Evolutionary conservation across 768 basidiomycete genomes (phyloP), one percentile per base, ranked within the genome.

Genomic region (Boletus edulis): DNA sequence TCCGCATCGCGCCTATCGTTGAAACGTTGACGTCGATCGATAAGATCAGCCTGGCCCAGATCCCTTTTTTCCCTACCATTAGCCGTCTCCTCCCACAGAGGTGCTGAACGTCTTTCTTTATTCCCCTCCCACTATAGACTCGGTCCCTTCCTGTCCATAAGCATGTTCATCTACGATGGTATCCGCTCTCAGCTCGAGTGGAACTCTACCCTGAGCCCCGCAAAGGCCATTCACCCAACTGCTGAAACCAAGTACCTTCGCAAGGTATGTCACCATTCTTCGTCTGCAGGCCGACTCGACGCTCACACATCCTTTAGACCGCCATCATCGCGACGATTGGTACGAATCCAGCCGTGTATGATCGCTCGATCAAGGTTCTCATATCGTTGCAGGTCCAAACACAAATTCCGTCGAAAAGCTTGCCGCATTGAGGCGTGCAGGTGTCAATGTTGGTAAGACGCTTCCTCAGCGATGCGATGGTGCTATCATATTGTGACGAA

Each of bases 311-410:
- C 59, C 38, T 43, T 18, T 63, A 99, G 97, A 97, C 94, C 14
- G 81, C 91, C 56, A 98, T 99, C 76, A 98, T 99, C 72, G 96
- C 95, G 56, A 99, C 97, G 62, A 99, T 99, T 68, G 97, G 96
- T 90, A 62, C 56, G 80, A 57, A 53, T 56, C 53, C 55, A 13
- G 29, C 15, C 46, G 13, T n/a, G 12, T 14, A 35, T 35, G 40
- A 14, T 43, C 5, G 32, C 29, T 42, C 29, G 50, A 32, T 32
- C 39, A 18, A 29, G 18, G 22, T 4, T 45, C 50, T 61, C 55
- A 67, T 40, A 31, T 34, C 45, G 43, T 49, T 64, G 45, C 61
- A 94, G 93, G 94, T 40, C 97, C 97, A 61, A 98, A 98, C 78
- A 87, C 87, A 66, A 98, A 99, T 80, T 80, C 79, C 37, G 85